Conservation (phyloP, 164 flowering plant species). For the Dillenia suffruticosa region DNA sequence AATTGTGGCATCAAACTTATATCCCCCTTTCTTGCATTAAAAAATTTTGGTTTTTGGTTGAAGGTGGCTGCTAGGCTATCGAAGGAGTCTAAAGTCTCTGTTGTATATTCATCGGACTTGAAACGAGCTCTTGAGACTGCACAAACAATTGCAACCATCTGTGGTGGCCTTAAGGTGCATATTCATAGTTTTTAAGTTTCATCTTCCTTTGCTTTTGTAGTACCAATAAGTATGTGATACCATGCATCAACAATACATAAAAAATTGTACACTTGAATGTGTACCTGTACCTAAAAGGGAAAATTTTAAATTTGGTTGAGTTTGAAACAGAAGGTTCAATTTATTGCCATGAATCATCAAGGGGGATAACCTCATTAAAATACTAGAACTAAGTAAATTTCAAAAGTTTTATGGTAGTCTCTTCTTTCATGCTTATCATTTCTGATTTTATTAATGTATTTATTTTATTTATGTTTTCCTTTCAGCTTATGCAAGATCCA, state of each 20-base stretch:
- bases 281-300: too few species aligned
- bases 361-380: too few species aligned
- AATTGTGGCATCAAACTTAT: not conserved
- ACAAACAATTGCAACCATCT: slow-evolving; percentile 55
- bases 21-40: not conserved
- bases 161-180: slow-evolving; percentile 68
- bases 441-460: too few species aligned
- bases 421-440: too few species aligned
- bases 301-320: too few species aligned
- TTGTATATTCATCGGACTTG: slow-evolving; percentile 83
- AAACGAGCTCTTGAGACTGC: slow-evolving; percentile 82
- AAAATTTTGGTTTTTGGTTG: slow-evolving; percentile 3
- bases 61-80: slow-evolving; percentile 81
- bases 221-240: too few species aligned
- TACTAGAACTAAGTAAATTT: too few species aligned
- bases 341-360: not conserved
- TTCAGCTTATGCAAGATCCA: slow-evolving; percentile 65
- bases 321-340: too few species aligned
- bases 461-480: not conserved
- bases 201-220: too few species aligned
- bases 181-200: not conserved
- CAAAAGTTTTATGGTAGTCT: too few species aligned
- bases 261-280: too few species aligned
- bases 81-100: slow-evolving; percentile 57
- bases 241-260: too few species aligned